These are phyloP conservation scores for Diaporthe australafricana DNA, from an alignment of 2,329 filamentous ascomycete genomes.

Conservation along the genomic window DNA sequence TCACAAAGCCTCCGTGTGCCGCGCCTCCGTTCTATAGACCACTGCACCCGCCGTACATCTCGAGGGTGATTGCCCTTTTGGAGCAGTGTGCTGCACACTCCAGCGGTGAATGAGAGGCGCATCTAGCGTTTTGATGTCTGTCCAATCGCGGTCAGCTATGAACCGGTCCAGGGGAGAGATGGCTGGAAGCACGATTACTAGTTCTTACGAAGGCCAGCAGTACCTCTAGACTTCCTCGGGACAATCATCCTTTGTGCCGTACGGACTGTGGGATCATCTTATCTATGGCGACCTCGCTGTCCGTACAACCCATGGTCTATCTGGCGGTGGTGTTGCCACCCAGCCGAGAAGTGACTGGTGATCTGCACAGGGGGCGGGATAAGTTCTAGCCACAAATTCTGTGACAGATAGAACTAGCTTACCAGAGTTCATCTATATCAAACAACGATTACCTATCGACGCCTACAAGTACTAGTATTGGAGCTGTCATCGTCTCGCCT, in stretches of 20 bases:
- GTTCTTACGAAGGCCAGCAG: background rate
- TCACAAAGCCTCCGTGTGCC: no score
- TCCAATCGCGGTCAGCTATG: background rate
- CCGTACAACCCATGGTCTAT: background rate
- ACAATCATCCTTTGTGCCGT: background rate
- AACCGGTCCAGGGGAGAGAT: no score
- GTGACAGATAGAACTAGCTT: background rate
- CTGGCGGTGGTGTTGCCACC: background rate
- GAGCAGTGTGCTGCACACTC: no score
- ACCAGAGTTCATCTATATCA: background rate
- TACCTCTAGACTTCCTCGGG: background rate
- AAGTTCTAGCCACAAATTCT: background rate
- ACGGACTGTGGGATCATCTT: background rate
- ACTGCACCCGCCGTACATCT: no score
- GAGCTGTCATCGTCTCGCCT: no score
- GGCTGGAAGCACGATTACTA: background rate
- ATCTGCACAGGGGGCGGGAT: constrained; percentile 10
- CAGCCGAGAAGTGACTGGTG: background rate
- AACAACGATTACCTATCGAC: background rate
- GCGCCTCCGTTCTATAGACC: no score
- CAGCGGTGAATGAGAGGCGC: background rate
- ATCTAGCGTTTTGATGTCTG: background rate
- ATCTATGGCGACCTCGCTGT: background rate
- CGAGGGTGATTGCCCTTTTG: no score
- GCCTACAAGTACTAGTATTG: background rate